Conservation (phyloP, 805 yeast genomes). For the Debaryomyces tyrocola region DNA sequence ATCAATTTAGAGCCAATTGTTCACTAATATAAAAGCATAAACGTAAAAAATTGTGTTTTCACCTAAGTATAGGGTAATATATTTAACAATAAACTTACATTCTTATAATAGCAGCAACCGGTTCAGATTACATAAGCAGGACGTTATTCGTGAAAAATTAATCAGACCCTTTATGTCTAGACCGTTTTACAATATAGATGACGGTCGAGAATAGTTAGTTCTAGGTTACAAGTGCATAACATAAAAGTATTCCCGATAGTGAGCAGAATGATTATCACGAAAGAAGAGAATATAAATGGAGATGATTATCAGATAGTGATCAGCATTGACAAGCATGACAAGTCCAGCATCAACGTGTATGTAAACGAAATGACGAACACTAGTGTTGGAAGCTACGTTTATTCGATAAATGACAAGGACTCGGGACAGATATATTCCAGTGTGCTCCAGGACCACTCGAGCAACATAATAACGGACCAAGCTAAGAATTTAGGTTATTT, state of each 20-base stretch:
- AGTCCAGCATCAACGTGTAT: slow-evolving; percentile 15
- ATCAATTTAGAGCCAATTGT: too few species aligned
- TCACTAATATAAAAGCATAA: too few species aligned
- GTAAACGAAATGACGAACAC: slow-evolving; percentile 22
- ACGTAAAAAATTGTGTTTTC: too few species aligned
- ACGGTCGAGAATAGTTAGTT: slow-evolving; percentile 1
- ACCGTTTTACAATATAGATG: neutral
- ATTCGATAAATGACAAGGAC: slow-evolving; percentile 23
- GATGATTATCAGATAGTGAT: slow-evolving; percentile 1
- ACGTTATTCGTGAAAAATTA: neutral
- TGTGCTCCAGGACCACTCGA: slow-evolving; percentile 17
- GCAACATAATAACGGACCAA: slow-evolving; percentile 13
- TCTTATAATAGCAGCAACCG: slow-evolving; percentile 2
- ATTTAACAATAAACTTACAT: too few species aligned
- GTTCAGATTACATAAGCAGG: neutral
- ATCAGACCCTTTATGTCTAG: slow-evolving; percentile 1
- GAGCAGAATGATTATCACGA: neutral
- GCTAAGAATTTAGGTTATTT: slow-evolving; percentile 21
- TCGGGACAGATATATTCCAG: slow-evolving; percentile 18
- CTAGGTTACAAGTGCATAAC: slow-evolving; percentile 5
- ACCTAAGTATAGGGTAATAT: too few species aligned
- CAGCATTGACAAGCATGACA: neutral
- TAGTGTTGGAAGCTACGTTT: slow-evolving; percentile 28
- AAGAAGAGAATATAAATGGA: neutral
- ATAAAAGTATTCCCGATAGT: too few species aligned